These are phyloP conservation scores for Closterium sp. DNA, from an alignment of 139 green algal species.

Conservation along the genomic window DNA sequence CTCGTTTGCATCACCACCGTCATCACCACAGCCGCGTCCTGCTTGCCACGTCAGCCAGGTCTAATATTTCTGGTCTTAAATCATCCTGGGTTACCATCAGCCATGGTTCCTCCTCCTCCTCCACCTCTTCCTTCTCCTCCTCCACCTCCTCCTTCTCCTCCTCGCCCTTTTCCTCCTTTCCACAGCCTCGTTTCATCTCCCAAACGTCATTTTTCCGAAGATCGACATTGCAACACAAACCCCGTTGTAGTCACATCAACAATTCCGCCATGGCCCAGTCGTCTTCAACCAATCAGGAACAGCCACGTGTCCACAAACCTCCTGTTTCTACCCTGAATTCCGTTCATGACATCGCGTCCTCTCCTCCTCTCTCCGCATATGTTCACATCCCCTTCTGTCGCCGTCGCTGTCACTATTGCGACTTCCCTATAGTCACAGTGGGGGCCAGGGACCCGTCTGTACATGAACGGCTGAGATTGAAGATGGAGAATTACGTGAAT, in stretches of 20 bases:
- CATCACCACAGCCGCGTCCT: neutral
- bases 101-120: neutral
- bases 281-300: neutral
- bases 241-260: neutral
- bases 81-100: neutral
- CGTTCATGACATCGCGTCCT: neutral
- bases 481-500: conserved; percentile 64
- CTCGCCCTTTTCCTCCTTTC: neutral
- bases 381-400: conserved; percentile 97
- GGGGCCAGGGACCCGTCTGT: conserved; percentile 37
- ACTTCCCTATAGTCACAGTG: conserved; percentile 86
- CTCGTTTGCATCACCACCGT: neutral
- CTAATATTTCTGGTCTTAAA: neutral
- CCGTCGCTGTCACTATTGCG: conserved; percentile 92
- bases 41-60: neutral
- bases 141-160: too few relatives aligned
- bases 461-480: neutral
- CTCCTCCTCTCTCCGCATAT: conserved; percentile 61
- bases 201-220: neutral
- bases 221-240: neutral
- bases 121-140: too few relatives aligned
- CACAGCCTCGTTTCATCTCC: neutral
- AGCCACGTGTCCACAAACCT: neutral
- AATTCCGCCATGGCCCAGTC: neutral
- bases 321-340: neutral